Evolutionary conservation across 768 basidiomycete genomes (phyloP).

Genomic region (Chlorophyllum brunneum): DNA sequence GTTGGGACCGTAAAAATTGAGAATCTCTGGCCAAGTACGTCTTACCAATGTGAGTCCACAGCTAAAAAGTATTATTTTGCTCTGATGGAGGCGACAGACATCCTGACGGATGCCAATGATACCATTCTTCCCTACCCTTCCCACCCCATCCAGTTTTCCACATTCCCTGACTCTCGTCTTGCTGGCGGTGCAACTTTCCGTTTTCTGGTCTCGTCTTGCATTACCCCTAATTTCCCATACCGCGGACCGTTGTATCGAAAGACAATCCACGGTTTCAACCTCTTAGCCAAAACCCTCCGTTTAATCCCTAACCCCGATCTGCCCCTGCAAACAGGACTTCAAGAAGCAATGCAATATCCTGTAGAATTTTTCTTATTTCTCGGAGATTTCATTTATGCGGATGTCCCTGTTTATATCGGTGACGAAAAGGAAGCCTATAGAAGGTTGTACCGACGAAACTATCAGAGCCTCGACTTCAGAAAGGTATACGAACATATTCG

Average conservation of each 20-base stretch:
- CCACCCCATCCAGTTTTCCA: slow-evolving; percentile 57
- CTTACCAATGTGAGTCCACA: slow-evolving; percentile 59
- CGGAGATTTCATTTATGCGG: slow-evolving; percentile 76
- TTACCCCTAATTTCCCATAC: slow-evolving; percentile 73
- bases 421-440: slow-evolving; percentile 55
- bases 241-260: slow-evolving; percentile 44
- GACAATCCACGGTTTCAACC: slow-evolving; percentile 61
- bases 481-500: slow-evolving; percentile 68
- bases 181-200: slow-evolving; percentile 53
- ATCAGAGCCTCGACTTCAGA: slow-evolving; percentile 59
- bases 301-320: slow-evolving; percentile 16
- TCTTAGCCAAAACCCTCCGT: slow-evolving; percentile 53
- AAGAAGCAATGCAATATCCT: not conserved
- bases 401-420: slow-evolving; percentile 62
- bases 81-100: slow-evolving; percentile 30
- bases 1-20: slow-evolving; percentile 47
- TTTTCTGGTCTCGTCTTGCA: slow-evolving; percentile 66
- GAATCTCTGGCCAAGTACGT: slow-evolving; percentile 65
- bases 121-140: slow-evolving; percentile 47
- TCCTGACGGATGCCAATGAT: slow-evolving; percentile 35
- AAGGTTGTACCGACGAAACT: slow-evolving; percentile 65
- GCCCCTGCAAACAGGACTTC: not conserved
- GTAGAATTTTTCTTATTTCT: slow-evolving; percentile 65
- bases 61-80: slow-evolving; percentile 4
- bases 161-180: slow-evolving; percentile 69